Conservation (phyloP, 164 flowering plant genomes). For the Umbellularia californica region DNA sequence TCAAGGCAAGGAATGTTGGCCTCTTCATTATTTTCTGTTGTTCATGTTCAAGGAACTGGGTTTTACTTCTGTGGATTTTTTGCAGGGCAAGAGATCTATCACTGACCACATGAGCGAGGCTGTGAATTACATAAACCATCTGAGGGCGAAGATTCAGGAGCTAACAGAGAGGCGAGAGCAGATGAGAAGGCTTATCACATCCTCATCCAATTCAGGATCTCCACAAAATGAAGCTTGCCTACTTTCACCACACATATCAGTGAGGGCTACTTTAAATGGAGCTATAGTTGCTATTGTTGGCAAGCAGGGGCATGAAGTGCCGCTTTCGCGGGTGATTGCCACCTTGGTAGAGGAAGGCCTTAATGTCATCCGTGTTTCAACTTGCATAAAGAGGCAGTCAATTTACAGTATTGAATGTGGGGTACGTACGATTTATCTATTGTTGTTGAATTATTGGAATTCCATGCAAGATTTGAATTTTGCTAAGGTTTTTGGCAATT, state of each 20-base stretch:
- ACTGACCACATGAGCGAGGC: constrained; percentile 39
- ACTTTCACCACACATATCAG: constrained; percentile 9
- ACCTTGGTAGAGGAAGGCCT: constrained; percentile 33
- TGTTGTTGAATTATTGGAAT: not conserved
- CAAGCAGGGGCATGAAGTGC: constrained; percentile 8
- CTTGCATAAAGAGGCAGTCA: constrained; percentile 21
- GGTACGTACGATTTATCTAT: constrained; percentile 20
- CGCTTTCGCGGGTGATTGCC: constrained; percentile 28
- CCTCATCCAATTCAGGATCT: not conserved
- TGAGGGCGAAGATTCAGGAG: constrained; percentile 22
- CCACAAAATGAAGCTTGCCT: constrained; percentile 2
- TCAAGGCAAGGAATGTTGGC: constrained; percentile 12
- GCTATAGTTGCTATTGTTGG: constrained; percentile 24
- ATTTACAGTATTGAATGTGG: constrained; percentile 33
- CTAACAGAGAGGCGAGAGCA: constrained; percentile 24
- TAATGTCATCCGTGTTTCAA: constrained; percentile 28
- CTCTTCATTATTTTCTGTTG: not conserved
- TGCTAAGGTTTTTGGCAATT: not conserved
- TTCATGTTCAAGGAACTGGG: not conserved
- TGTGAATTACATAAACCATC: constrained; percentile 26
- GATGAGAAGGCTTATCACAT: constrained; percentile 8
- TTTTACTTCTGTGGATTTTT: not conserved
- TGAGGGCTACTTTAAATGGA: constrained; percentile 22
- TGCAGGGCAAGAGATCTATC: constrained; percentile 40
- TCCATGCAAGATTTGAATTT: not conserved